These are phyloP conservation scores for Aschersonia sp. DNA, from an alignment of 2,329 filamentous ascomycete species.

Conservation along the genomic window DNA sequence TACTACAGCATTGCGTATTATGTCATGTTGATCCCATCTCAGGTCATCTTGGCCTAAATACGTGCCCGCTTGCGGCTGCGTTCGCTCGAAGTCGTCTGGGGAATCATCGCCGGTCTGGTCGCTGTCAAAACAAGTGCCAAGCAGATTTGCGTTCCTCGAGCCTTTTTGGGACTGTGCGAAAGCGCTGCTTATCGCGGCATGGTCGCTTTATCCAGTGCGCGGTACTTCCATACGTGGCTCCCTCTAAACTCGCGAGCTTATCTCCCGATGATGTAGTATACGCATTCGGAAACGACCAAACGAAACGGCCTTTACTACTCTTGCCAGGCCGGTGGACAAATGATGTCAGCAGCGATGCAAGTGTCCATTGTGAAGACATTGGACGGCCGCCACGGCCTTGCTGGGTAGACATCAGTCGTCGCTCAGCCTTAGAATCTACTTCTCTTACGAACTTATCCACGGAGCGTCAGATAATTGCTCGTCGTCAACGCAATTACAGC, in stretches of 20 bases:
- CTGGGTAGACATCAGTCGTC: conserved; percentile 22
- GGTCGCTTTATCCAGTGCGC: conserved; percentile 17
- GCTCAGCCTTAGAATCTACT: neutral
- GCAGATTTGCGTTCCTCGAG: conserved; percentile 21
- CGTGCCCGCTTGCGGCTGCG: conserved; percentile 23
- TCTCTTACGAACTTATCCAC: neutral
- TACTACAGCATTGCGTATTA: conserved; percentile 46
- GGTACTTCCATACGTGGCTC: neutral
- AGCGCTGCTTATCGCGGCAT: conserved; percentile 21
- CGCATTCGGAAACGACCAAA: conserved; percentile 22
- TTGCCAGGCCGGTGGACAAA: conserved; percentile 22
- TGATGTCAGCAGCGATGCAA: conserved; percentile 29
- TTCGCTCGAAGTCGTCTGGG: conserved; percentile 16
- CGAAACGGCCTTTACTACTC: conserved; percentile 26
- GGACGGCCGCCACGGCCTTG: conserved; percentile 19
- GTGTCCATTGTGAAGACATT: conserved; percentile 24
- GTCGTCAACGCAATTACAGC: conserved; percentile 22
- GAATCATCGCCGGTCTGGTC: conserved; percentile 12
- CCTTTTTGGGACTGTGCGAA: conserved; percentile 23
- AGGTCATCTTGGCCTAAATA: conserved; percentile 21
- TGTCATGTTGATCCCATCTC: conserved; percentile 24
- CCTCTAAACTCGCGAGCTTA: neutral
- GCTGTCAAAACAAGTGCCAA: conserved; percentile 19
- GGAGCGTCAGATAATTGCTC: conserved; percentile 21
- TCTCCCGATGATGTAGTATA: conserved; percentile 20